Base-by-base conservation (phyloP, 208 protist species). In the Naegleria gruberi region DNA sequence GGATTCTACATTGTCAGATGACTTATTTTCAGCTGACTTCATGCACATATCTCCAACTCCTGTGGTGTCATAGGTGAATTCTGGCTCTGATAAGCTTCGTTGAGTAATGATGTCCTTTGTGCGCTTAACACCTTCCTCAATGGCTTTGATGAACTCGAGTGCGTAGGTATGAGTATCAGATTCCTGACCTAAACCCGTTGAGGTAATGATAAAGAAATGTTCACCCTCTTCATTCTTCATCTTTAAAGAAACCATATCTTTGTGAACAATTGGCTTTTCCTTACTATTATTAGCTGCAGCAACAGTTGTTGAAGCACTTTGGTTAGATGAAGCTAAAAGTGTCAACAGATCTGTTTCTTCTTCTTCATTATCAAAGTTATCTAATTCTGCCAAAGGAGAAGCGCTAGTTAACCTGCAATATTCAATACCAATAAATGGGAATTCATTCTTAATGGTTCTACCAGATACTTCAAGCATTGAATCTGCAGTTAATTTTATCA, bases 361-460 rank as follows among this genome's bases (percentile, higher is more conserved):
- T 8, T 77, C 65, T 19, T 77, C 65, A 19, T 30, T 77, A 37
- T 37, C 65, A 77, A 77, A 77, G 51, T 65, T 65, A 30, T 10
- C 30, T 23, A 65, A 19, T 65, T 10, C 15, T 65, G 51, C 15
- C 12, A 65, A 65, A 23, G 51, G 51, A 34, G 34, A 17, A 82
- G 26, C 34, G 30, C 51, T 65, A 65, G 19, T 30, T 23, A 65
- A 30, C 30, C 42, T 84, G n/a, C 81, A 84, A 65, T 65, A 43
- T 30, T 88, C 45, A 42, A 88, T 42, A 30, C 37, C 84, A 88
- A 88, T 65, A 30, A 65, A 88, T 40, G 84, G 84, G 23, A 73
- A 43, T 51, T 65, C 45, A 65, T 47, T 43, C 43, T 88, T 88
- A 30, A 88, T 65, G 3, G 34, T n/a, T 88, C 84, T 88, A 10